Base-by-base conservation (phyloP, 371 early-diverging fungal species). In the Apophysomyces elegans region DNA sequence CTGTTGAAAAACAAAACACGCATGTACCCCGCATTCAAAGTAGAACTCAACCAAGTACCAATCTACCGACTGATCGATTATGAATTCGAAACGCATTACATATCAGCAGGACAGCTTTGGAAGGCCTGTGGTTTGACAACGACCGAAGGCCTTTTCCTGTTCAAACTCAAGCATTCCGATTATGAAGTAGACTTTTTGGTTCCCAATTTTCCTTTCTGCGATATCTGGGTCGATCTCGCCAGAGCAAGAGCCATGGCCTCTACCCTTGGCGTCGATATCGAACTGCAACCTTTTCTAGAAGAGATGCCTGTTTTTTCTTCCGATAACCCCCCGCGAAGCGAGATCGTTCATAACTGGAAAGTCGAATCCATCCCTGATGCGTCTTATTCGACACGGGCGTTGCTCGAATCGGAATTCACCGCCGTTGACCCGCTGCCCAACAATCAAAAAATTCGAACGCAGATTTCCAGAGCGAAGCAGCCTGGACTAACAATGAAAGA, bases 311-410 rank as follows among this genome's bases (percentile, higher is more conserved):
- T 67, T 3, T 67, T 64, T 62, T 76, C 79, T 1, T 66, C 71
- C 4, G 79, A 82, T 21, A 72, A 73, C 50, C 57, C 63, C 1
- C 56, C 61, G 14, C 70, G 79, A 13, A 69, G 73, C 16, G 81
- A 79, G 47, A 66, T 82, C 2, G 76, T 79, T 58, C 82, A 82
- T 59, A 82, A 82, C 65, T 82, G 82, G 82, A 72, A 65, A 14
- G 66, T 78, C 11, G 70, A 71, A 5, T 56, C 67, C 8, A 79
- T 82, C 32, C 75, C 82, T 5, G 65, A 73, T 32, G 56, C 77
- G 0, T 50, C 68, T 6, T 82, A 82, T 37, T 82, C 82, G 0
- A 79, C 82, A 4, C 72, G 79, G 1, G 82, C 82, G 0, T 44
- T 82, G 16, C 39, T 82, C 5, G 79, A 79, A 47, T 66, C 74